A percentile compares a stretch with the other conserved stretches of the same genome.
phyloP scores from a whole-genome alignment of 2,329 filamentous ascomycete species.

The Lecanoromycetidae sp. region DNA sequence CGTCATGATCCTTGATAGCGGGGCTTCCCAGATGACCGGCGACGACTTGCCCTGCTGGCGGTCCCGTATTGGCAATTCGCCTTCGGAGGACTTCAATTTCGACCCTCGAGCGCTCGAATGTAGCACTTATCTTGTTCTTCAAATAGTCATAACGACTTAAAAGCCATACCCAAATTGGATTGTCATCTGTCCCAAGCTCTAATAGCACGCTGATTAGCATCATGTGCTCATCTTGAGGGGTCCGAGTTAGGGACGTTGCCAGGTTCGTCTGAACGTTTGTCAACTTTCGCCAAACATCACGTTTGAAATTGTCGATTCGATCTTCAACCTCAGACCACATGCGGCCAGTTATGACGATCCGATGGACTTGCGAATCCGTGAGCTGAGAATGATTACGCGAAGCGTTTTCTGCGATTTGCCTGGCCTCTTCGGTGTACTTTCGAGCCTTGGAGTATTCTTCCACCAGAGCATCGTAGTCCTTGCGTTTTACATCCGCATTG shows the following conservation, averaged over 20 bases:
- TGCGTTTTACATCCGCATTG: conserved; percentile 73
- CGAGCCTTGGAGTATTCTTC: conserved; percentile 80
- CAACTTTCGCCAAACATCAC: conserved; percentile 75
- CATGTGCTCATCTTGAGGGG: conserved; percentile 69
- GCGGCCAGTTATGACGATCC: conserved; percentile 73
- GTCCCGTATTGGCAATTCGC: conserved; percentile 61
- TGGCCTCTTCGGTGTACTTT: conserved; percentile 66
- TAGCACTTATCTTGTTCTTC: conserved; percentile 68
- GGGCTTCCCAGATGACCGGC: conserved; percentile 67
- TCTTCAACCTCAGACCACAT: conserved; percentile 94
- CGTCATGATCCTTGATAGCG: conserved; percentile 52
- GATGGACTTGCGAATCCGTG: conserved; percentile 68
- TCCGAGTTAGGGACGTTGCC: conserved; percentile 36
- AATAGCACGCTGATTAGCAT: conserved; percentile 78
- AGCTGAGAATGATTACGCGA: conserved; percentile 42
- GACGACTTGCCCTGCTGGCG: conserved; percentile 55
- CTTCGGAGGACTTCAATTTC: conserved; percentile 87
- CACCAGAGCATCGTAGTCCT: conserved; percentile 77
- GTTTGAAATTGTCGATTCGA: conserved; percentile 76
- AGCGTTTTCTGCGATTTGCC: conserved; percentile 50
- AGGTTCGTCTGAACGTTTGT: conserved; percentile 50
- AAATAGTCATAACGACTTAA: conserved; percentile 79
- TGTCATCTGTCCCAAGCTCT: conserved; percentile 90
- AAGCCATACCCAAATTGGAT: conserved; percentile 94
- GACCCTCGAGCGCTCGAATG: conserved; percentile 73